These are phyloP conservation scores for Rhizophagus prolifer DNA, from an alignment of 192 early-diverging fungal species.

Conservation along the genomic window DNA sequence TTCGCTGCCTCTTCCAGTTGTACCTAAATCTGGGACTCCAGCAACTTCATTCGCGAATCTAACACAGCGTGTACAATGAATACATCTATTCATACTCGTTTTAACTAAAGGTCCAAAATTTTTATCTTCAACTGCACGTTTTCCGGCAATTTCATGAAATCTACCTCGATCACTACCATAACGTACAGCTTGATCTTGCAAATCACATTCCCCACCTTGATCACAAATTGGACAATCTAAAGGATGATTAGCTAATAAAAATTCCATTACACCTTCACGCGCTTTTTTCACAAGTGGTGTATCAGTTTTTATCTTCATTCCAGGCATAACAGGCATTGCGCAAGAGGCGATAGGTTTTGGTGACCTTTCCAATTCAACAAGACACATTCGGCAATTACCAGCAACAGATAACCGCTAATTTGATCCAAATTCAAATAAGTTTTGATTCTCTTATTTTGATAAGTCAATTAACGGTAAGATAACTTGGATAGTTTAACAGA, in stretches of 20 bases:
- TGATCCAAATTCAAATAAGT: constrained; percentile 63
- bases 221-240: constrained; percentile 99
- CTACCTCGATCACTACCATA: constrained; percentile 94
- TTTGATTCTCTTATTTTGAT: not conserved
- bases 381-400: constrained; percentile 99
- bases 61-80: constrained; percentile 99
- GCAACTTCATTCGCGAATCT: constrained; percentile 98
- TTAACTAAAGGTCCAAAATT: constrained; percentile 94
- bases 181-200: constrained; percentile 97
- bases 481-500: not conserved
- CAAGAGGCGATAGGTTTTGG: constrained; percentile 97
- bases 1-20: constrained; percentile 93
- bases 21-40: constrained; percentile 92
- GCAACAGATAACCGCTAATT: constrained; percentile 93
- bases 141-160: constrained; percentile 78
- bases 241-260: constrained; percentile 95
- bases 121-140: constrained; percentile 98
- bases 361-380: constrained; percentile 95
- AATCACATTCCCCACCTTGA: constrained; percentile 98
- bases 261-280: constrained; percentile 91
- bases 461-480: not conserved
- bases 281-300: constrained; percentile 95
- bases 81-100: constrained; percentile 97
- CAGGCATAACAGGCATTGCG: constrained; percentile 95
- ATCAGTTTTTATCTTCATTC: constrained; percentile 96